A percentile compares a stretch with the other conserved stretches of the same genome.
Evolutionary conservation across 495 filamentous ascomycete species (phyloP).

Genomic region (Filosporella fistucella): DNA sequence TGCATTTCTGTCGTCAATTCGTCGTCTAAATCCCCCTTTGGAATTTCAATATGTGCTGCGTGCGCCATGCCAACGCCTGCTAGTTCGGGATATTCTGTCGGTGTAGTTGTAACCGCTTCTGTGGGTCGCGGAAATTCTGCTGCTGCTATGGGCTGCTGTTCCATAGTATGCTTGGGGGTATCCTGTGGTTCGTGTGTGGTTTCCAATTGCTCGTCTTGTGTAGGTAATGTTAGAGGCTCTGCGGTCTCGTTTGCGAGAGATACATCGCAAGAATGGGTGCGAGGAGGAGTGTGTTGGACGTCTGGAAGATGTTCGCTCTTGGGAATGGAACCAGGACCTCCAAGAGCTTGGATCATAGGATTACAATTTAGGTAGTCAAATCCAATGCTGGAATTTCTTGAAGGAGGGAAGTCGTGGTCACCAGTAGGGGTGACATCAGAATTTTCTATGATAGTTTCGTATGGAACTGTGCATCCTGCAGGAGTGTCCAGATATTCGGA

Average conservation of each 20-base stretch:
- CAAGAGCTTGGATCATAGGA: neutral
- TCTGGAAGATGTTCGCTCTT: neutral
- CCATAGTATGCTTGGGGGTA: conserved; percentile 7
- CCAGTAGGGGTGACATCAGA: no score
- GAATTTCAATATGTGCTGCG: conserved; percentile 9
- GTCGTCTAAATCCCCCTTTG: conserved; percentile 14
- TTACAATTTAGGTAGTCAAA: neutral
- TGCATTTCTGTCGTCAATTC: conserved; percentile 24
- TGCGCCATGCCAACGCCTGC: conserved; percentile 18
- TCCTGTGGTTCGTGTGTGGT: conserved; percentile 4
- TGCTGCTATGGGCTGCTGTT: conserved; percentile 14
- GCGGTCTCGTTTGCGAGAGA: no score
- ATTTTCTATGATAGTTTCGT: neutral
- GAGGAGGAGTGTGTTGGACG: neutral
- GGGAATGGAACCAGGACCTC: neutral
- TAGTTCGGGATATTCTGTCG: conserved; percentile 9
- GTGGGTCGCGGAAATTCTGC: conserved; percentile 14
- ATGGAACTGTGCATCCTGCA: neutral
- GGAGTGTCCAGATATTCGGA: conserved; percentile 11
- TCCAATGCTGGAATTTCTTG: no score
- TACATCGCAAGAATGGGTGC: no score
- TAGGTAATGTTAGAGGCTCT: neutral
- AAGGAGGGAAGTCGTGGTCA: no score
- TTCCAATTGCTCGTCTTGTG: conserved; percentile 1
- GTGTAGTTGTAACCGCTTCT: conserved; percentile 14